A percentile compares a stretch with the other conserved stretches of the same genome.
Conservation (phyloP, 257 asterid species). For the Cynanchum wilfordii region DNA sequence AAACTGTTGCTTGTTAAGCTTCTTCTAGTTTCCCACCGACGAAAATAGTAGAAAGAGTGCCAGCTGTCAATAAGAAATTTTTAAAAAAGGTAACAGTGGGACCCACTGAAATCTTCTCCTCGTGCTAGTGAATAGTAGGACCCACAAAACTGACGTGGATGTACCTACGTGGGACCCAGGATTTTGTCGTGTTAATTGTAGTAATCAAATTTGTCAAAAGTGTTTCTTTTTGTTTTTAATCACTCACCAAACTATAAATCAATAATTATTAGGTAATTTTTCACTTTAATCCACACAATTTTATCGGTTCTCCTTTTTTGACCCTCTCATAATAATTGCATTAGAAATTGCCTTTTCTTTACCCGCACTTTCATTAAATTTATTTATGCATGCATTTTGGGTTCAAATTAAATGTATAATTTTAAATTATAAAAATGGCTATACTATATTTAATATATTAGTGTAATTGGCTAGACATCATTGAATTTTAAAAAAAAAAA, state of each 20-base stretch:
- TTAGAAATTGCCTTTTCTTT: not conserved
- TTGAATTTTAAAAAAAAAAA: too few relatives aligned
- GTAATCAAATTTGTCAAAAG: not conserved
- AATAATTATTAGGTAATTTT: not conserved
- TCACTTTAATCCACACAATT: not conserved
- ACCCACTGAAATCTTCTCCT: not conserved
- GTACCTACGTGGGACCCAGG: not conserved
- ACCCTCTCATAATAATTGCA: not conserved
- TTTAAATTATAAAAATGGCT: too few relatives aligned
- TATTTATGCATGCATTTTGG: too few relatives aligned
- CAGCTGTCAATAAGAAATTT: not conserved
- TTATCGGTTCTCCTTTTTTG: not conserved
- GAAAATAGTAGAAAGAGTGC: not conserved
- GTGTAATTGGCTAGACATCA: too few relatives aligned
- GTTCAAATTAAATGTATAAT: too few relatives aligned
- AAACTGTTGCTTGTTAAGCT: too few relatives aligned
- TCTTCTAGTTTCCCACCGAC: conserved; percentile 6
- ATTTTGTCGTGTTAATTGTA: not conserved
- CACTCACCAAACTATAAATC: conserved; percentile 15
- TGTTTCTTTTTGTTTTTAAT: conserved; percentile 7
- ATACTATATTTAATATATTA: too few relatives aligned
- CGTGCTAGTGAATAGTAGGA: not conserved
- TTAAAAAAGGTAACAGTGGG: not conserved
- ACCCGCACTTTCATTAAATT: too few relatives aligned
- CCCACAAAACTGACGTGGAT: not conserved